Conservation (phyloP, 371 early-diverging fungal genomes). For the Umbelopsis sp. region DNA sequence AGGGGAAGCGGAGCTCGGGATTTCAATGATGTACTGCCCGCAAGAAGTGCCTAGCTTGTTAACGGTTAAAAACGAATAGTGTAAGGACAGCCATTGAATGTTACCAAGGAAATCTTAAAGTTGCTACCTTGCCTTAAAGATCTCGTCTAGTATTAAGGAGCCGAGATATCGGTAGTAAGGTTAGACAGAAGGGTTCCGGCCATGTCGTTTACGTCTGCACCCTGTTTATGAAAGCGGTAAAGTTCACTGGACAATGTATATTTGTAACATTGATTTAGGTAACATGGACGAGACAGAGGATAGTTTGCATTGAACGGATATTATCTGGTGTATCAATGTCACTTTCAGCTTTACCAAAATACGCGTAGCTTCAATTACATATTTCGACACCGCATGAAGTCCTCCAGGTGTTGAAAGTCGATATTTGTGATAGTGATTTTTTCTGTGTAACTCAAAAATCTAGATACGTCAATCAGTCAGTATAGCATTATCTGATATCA, state of each 20-base stretch:
- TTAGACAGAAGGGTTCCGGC: background rate
- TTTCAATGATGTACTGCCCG: background rate
- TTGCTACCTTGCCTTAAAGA: background rate
- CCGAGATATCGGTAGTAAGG: background rate
- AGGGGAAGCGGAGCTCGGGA: background rate
- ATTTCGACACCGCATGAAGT: background rate
- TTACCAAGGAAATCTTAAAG: background rate
- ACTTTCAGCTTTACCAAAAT: slow-evolving; percentile 2
- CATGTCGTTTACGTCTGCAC: background rate
- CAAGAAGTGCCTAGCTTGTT: background rate
- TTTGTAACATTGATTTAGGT: background rate
- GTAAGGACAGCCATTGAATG: background rate
- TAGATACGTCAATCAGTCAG: background rate
- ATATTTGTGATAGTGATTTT: background rate
- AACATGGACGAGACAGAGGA: background rate
- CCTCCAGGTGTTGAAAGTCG: background rate
- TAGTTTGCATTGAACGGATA: background rate
- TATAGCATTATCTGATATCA: too few relatives aligned
- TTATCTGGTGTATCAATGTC: background rate
- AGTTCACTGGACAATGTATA: background rate
- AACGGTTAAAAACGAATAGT: background rate
- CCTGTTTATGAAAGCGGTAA: background rate
- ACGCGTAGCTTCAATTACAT: slow-evolving; percentile 1
- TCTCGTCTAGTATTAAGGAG: background rate
- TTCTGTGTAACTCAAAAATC: background rate